phyloP scores from a whole-genome alignment of 2,329 filamentous ascomycete species.

The Metarhizium robertsii region DNA sequence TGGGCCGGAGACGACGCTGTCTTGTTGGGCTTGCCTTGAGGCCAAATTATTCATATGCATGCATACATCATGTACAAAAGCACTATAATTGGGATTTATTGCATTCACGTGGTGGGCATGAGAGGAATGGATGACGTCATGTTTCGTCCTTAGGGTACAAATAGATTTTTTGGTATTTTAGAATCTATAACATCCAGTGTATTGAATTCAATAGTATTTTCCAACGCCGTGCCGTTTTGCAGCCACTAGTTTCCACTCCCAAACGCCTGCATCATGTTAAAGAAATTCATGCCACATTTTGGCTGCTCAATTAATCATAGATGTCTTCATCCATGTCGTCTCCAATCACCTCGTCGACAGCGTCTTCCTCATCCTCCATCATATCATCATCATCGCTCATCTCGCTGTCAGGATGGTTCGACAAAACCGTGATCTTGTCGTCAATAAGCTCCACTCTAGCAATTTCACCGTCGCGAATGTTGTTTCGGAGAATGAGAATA shows the following conservation, averaged over 20 bases:
- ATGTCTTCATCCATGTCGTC: slow-evolving; percentile 54
- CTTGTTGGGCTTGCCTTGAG: slow-evolving; percentile 19
- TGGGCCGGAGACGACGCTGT: slow-evolving; percentile 26
- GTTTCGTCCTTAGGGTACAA: background rate
- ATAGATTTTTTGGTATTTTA: too few relatives aligned
- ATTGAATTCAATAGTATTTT: background rate
- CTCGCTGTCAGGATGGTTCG: slow-evolving; percentile 66
- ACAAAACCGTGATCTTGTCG: slow-evolving; percentile 69
- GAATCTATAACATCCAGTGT: background rate
- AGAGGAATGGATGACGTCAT: background rate
- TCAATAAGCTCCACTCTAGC: slow-evolving; percentile 72
- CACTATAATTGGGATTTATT: background rate
- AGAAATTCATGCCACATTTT: background rate
- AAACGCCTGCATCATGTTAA: background rate
- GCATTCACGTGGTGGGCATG: background rate
- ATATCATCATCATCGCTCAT: slow-evolving; percentile 59
- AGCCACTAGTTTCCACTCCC: background rate
- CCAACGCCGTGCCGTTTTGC: background rate
- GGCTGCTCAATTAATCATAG: slow-evolving; percentile 25
- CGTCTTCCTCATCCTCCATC: slow-evolving; percentile 64
- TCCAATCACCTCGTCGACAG: slow-evolving; percentile 56
- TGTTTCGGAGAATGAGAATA: slow-evolving; percentile 79
- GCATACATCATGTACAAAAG: background rate
- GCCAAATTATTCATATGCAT: background rate
- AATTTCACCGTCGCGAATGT: slow-evolving; percentile 74